phyloP scores from a whole-genome alignment of 768 basidiomycete genomes.

The Chalciporus piperatus region DNA sequence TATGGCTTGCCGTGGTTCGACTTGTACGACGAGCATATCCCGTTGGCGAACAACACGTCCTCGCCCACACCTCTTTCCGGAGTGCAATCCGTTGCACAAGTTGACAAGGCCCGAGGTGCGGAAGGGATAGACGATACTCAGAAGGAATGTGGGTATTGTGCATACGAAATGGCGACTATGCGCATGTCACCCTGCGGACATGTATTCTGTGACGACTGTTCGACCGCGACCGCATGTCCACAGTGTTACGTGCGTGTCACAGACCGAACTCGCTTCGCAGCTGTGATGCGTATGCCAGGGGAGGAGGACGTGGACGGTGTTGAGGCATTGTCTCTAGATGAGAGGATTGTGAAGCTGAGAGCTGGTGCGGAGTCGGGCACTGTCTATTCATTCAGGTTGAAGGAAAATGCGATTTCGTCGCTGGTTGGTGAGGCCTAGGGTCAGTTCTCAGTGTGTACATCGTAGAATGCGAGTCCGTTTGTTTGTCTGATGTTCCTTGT shows the following conservation, averaged over 20 bases:
- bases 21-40: slow-evolving; percentile 19
- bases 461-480: too few species aligned
- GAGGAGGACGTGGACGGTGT: background rate
- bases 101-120: background rate
- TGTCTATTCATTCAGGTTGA: background rate
- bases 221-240: background rate
- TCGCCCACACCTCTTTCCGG: background rate
- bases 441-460: too few species aligned
- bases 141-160: background rate
- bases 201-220: background rate
- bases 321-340: background rate
- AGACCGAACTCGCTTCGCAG: background rate
- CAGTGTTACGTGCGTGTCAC: background rate
- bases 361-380: background rate
- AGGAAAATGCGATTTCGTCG: background rate
- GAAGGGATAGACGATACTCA: background rate
- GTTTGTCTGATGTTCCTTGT: too few species aligned
- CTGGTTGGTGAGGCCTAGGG: background rate
- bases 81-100: background rate
- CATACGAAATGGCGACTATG: background rate
- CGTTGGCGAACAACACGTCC: slow-evolving; percentile 9
- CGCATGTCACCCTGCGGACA: background rate
- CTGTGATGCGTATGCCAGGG: background rate
- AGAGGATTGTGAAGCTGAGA: background rate
- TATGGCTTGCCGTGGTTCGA: slow-evolving; percentile 14